These are phyloP conservation scores for Fusarium neocosmosporiellum DNA, from an alignment of 2,329 filamentous ascomycete species.

Conservation along the genomic window DNA sequence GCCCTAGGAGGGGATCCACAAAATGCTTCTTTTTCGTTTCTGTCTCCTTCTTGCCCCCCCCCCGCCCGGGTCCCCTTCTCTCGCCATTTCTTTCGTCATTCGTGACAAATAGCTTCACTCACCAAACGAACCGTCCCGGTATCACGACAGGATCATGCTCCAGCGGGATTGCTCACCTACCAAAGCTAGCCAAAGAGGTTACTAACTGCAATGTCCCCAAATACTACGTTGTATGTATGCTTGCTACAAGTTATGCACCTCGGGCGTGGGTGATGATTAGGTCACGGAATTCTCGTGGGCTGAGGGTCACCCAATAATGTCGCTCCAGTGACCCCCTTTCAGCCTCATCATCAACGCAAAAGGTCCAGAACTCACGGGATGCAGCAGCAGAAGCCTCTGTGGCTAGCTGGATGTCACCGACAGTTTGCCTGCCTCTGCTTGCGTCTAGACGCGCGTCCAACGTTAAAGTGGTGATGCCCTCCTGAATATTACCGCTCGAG, in stretches of 20 bases:
- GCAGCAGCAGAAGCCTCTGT: constrained; percentile 10
- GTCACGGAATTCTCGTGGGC: constrained; percentile 10
- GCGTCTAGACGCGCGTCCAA: constrained; percentile 11
- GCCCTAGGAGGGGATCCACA: constrained; percentile 6
- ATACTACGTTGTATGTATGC: background rate
- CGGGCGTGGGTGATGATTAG: constrained; percentile 15
- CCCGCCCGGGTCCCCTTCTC: no score
- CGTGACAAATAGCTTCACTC: constrained; percentile 38
- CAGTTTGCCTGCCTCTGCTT: background rate
- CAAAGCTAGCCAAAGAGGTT: background rate
- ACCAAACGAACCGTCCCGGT: background rate
- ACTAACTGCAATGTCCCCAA: background rate
- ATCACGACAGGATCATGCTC: background rate
- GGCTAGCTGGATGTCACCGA: background rate
- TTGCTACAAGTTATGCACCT: background rate
- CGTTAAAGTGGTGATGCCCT: background rate
- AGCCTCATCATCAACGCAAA: constrained; percentile 36
- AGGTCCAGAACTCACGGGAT: constrained; percentile 25
- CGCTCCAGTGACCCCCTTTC: constrained; percentile 30
- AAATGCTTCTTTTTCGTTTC: constrained; percentile 33
- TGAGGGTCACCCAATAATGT: constrained; percentile 18
- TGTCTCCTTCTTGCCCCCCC: background rate
- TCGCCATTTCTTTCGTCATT: constrained; percentile 26
- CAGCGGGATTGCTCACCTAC: background rate
- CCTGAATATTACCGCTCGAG: background rate